Evolutionary conservation across 768 basidiomycete genomes (phyloP).

Genomic region (Inosperma sp.): DNA sequence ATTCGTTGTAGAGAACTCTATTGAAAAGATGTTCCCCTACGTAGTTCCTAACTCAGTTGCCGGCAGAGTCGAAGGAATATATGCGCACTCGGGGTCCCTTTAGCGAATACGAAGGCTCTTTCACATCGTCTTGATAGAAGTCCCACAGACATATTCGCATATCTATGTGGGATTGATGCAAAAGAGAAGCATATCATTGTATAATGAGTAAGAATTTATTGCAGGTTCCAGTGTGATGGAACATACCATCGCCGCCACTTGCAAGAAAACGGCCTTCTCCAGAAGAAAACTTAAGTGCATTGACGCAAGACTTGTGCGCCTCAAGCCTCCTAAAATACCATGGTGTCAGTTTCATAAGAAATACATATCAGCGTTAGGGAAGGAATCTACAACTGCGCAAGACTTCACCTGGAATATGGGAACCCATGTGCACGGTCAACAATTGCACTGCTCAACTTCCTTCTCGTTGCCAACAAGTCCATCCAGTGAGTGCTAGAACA

Average conservation of each 20-base stretch:
- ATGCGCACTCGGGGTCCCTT: slow-evolving; percentile 46
- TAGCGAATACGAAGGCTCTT: slow-evolving; percentile 38
- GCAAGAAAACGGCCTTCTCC: slow-evolving; percentile 57
- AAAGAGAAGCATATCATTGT: slow-evolving; percentile 43
- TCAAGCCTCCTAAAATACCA: slow-evolving; percentile 15
- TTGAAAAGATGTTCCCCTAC: slow-evolving; percentile 66
- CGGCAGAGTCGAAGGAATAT: too few species aligned
- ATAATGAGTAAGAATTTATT: slow-evolving; percentile 33
- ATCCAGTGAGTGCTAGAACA: too few species aligned
- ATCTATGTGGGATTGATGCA: slow-evolving; percentile 34
- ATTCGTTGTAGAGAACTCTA: slow-evolving; percentile 67
- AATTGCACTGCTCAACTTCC: slow-evolving; percentile 16
- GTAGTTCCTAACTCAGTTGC: too few species aligned
- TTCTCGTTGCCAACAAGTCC: too few species aligned
- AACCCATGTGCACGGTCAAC: slow-evolving; percentile 27
- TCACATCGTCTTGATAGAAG: slow-evolving; percentile 55
- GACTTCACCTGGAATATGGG: slow-evolving; percentile 37
- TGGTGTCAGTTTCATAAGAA: neutral
- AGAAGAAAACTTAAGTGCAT: slow-evolving; percentile 58
- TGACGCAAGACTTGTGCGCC: slow-evolving; percentile 61
- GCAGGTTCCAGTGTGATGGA: neutral
- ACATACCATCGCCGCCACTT: slow-evolving; percentile 65
- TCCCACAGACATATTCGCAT: slow-evolving; percentile 58
- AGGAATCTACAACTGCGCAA: neutral
- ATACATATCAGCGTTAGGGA: neutral